Conservation (phyloP, 345 rosid species). For the Corchorus capsularis region DNA sequence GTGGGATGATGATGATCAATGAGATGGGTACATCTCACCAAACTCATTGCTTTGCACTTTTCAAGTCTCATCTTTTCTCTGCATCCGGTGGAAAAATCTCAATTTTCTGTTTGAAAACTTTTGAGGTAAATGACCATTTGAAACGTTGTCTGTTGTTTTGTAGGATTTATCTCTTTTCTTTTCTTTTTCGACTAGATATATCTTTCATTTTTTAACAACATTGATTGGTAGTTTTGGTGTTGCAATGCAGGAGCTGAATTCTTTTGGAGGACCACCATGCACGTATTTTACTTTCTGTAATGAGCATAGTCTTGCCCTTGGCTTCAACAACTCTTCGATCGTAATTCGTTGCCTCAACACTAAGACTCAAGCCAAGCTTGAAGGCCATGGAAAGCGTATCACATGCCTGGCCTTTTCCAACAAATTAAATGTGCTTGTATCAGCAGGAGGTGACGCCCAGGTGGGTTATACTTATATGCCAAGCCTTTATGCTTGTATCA, state of each 20-base stretch:
- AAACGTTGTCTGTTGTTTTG: background rate
- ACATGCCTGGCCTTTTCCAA: constrained; percentile 23
- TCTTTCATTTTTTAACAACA: background rate
- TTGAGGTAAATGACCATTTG: constrained; percentile 32
- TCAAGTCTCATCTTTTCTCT: constrained; percentile 38
- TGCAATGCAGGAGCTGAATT: constrained; percentile 32
- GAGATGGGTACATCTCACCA: constrained; percentile 26
- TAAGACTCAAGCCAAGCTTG: constrained; percentile 25
- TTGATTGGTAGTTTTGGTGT: constrained; percentile 12
- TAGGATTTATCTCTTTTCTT: background rate
- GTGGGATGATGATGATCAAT: constrained; percentile 37
- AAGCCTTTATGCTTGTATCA: background rate
- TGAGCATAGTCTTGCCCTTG: constrained; percentile 33
- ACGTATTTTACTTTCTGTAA: constrained; percentile 38
- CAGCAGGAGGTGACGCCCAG: constrained; percentile 25
- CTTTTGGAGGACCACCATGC: constrained; percentile 35
- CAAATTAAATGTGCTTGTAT: constrained; percentile 19
- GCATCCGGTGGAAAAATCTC: constrained; percentile 42
- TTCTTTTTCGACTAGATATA: too few species aligned
- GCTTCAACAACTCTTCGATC: constrained; percentile 40
- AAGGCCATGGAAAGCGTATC: constrained; percentile 21
- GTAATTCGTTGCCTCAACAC: constrained; percentile 33
- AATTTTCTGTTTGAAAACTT: constrained; percentile 35
- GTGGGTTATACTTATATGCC: background rate
- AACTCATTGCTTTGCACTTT: constrained; percentile 37